Conservation (phyloP, 2,329 filamentous ascomycete genomes). For the Fusarium sp. region DNA sequence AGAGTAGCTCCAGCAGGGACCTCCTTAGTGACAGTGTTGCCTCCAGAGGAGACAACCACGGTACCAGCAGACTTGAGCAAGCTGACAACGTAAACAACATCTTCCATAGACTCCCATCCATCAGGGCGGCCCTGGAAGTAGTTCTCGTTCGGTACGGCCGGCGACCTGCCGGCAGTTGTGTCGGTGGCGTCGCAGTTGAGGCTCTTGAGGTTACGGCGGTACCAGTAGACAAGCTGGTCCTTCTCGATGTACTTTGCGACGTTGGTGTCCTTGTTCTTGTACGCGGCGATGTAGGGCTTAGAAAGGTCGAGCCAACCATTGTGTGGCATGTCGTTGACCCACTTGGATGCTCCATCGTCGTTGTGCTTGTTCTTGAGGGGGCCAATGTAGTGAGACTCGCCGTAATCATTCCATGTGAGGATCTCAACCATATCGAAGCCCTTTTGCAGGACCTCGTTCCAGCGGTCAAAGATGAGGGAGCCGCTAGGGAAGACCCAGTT, state of each 20-base stretch:
- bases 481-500: constrained; percentile 73
- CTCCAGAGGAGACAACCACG: constrained; percentile 62
- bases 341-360: constrained; percentile 63
- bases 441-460: constrained; percentile 63
- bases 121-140: constrained; percentile 67
- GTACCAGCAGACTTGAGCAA: constrained; percentile 62
- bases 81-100: constrained; percentile 67
- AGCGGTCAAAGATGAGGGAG: constrained; percentile 71
- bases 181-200: constrained; percentile 67
- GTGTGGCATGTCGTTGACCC: constrained; percentile 65
- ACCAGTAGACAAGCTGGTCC: constrained; percentile 70
- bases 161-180: constrained; percentile 59
- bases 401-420: constrained; percentile 66
- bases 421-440: constrained; percentile 64
- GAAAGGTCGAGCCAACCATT: constrained; percentile 68
- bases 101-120: constrained; percentile 64
- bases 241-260: constrained; percentile 60
- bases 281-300: constrained; percentile 67
- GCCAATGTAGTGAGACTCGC: constrained; percentile 69
- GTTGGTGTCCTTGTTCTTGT: constrained; percentile 61
- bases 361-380: constrained; percentile 61
- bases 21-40: constrained; percentile 56
- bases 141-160: constrained; percentile 63
- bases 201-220: constrained; percentile 63
- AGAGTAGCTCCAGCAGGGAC: constrained; percentile 49